Conservation (phyloP, 768 basidiomycete species). For the Suillus bovinus region DNA sequence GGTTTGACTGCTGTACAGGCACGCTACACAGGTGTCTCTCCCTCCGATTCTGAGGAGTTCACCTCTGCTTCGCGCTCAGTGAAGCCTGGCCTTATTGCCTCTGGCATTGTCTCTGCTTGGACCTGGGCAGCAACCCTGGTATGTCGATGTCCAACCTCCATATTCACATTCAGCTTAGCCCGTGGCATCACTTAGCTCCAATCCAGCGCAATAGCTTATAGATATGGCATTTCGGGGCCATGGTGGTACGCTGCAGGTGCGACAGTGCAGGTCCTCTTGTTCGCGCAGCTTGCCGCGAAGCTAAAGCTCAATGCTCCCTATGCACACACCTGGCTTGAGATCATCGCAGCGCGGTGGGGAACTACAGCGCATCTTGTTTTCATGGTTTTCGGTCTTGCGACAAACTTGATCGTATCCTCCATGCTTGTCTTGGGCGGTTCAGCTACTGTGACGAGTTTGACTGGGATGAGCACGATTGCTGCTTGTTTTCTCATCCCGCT, state of each 20-base stretch:
- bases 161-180: not conserved
- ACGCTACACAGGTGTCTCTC: slow-evolving; percentile 81
- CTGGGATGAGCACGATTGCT: slow-evolving; percentile 88
- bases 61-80: slow-evolving; percentile 80
- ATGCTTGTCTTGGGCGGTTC: slow-evolving; percentile 81
- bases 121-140: slow-evolving; percentile 85
- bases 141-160: slow-evolving; percentile 10
- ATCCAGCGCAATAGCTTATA: slow-evolving; percentile 83
- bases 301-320: slow-evolving; percentile 90
- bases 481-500: slow-evolving; percentile 90
- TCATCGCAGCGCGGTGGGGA: slow-evolving; percentile 82
- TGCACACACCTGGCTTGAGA: slow-evolving; percentile 88
- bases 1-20: slow-evolving; percentile 76
- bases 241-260: slow-evolving; percentile 96
- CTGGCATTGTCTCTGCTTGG: slow-evolving; percentile 93
- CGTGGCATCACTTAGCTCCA: slow-evolving; percentile 49
- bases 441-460: slow-evolving; percentile 85
- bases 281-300: slow-evolving; percentile 89
- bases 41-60: slow-evolving; percentile 81
- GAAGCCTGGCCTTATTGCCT: slow-evolving; percentile 90
- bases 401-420: slow-evolving; percentile 90
- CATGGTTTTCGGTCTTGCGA: slow-evolving; percentile 91
- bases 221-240: slow-evolving; percentile 81
- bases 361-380: slow-evolving; percentile 76
- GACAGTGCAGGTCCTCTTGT: slow-evolving; percentile 86